Base-by-base conservation (phyloP, 139 green algal species). In the Haematococcus sp. region DNA sequence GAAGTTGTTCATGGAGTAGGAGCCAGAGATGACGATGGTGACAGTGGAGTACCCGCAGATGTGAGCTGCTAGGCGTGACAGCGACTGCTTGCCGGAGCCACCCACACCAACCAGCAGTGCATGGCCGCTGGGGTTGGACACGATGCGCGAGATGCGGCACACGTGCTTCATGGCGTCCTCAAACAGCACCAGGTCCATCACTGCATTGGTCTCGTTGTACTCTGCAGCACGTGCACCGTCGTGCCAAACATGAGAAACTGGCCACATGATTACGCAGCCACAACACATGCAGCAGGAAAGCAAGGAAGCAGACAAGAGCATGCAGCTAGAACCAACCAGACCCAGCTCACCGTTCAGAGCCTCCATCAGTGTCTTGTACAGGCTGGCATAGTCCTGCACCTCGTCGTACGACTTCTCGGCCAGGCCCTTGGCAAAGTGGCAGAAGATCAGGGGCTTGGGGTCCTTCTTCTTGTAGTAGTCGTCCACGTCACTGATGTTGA, bases 101-200 rank as follows among this genome's bases (percentile, higher is more conserved):
- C 92, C 92, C 34, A 97, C 92, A 35, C 92, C 92, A 4, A 97
- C 92, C 58, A 97, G 85, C 84, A 97, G 86, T 11, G 92, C 91
- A 68, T 97, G 92, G n/a, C 92, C 92, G 28, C 84, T 86, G 9
- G 89, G 83, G 80, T 91, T 95, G 72, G 83, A 91, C 65, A 94
- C 89, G 78, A 94, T 92, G 67, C 92, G 88, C 16, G 70, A 82
- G 81, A 97, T 97, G 55, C 92, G 87, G 73, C 88, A 93, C 27
- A 97, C 85, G 75, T 97, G 92, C 86, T 94, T 94, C 85, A 97
- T 91, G 33, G 92, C 92, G 66, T 97, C 92, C 75, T 97, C 92
- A 82, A 97, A 97, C 54, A 97, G 81, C 54, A 97, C 92, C 71
- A 97, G 81, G 77, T 95, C 88, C 91, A 95, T 95, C 30, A 93